phyloP scores from a whole-genome alignment of 441 rosid species.

The Geranium incanum region DNA sequence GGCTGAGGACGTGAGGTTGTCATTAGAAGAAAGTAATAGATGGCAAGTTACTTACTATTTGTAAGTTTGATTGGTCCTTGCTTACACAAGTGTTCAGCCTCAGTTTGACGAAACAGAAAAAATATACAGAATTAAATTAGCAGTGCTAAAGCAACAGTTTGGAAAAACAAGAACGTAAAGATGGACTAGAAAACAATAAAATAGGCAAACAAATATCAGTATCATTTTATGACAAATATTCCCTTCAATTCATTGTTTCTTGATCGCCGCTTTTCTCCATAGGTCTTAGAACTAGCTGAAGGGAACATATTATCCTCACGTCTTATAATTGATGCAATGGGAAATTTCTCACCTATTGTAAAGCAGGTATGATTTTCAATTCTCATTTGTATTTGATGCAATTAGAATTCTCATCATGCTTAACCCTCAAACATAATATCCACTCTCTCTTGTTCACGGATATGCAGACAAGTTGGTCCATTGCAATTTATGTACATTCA shows the following conservation, averaged over 20 bases:
- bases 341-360: conserved; percentile 84
- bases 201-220: neutral
- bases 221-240: neutral
- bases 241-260: neutral
- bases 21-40: neutral
- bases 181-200: neutral
- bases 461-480: neutral
- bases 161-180: neutral
- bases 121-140: neutral
- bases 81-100: neutral
- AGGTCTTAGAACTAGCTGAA: conserved; percentile 66
- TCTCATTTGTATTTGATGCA: conserved; percentile 12
- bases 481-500: neutral
- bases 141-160: neutral
- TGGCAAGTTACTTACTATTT: neutral
- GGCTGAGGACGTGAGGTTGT: neutral
- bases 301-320: conserved; percentile 58
- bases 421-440: conserved; percentile 8
- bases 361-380: conserved; percentile 55
- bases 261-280: conserved; percentile 10
- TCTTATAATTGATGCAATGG: conserved; percentile 85
- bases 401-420: neutral
- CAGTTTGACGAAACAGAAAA: neutral
- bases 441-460: neutral
- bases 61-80: conserved; percentile 8